Conservation (phyloP, 108 stramenopile genomes). For the Cyclotella cryptica region DNA sequence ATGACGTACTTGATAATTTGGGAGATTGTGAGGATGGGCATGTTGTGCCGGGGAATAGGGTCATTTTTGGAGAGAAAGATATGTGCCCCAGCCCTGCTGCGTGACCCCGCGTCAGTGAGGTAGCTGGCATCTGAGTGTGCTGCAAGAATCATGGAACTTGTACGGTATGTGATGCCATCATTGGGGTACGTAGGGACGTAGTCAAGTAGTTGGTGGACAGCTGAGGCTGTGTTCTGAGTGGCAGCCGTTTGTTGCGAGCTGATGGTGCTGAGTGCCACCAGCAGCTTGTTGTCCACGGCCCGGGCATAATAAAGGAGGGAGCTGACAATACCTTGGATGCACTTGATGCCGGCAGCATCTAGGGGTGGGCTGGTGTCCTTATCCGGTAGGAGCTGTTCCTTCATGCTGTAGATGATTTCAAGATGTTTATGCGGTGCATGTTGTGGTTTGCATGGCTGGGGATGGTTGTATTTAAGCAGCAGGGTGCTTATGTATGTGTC, state of each 20-base stretch:
- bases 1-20: not conserved
- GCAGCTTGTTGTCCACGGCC: constrained; percentile 10
- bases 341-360: not conserved
- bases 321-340: not conserved
- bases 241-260: not conserved
- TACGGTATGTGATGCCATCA: not conserved
- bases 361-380: not conserved
- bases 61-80: not conserved
- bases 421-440: not conserved
- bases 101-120: not conserved
- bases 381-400: not conserved
- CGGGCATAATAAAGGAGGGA: not conserved
- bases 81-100: not conserved
- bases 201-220: not conserved
- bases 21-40: not conserved
- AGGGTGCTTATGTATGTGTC: not conserved
- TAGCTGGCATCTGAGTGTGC: not conserved
- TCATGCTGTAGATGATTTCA: not conserved
- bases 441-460: not conserved
- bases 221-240: not conserved
- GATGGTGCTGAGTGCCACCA: not conserved
- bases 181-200: not conserved
- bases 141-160: not conserved
- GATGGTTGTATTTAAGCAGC: constrained; percentile 3
- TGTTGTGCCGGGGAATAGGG: not conserved